Percentiles rank a stretch among this genome's conserved stretches.
Evolutionary conservation across 257 asterid species (phyloP).

Genomic region (Solanum megistacrolobum): DNA sequence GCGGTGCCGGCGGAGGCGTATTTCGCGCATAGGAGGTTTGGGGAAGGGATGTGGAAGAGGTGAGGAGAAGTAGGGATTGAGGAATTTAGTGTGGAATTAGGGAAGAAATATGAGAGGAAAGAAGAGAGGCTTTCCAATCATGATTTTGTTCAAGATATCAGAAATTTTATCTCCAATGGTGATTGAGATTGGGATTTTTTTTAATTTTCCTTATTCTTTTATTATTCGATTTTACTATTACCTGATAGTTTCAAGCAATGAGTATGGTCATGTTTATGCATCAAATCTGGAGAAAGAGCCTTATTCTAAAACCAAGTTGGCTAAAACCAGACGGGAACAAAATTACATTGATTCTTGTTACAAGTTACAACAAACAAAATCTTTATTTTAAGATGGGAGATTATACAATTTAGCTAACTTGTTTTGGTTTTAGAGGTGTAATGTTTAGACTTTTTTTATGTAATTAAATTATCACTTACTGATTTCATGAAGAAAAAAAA

Average conservation of each 20-base stretch:
- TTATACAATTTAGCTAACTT: not conserved
- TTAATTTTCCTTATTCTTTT: not conserved
- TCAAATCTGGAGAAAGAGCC: too few species aligned
- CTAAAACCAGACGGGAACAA: too few species aligned
- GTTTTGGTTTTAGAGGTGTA: not conserved
- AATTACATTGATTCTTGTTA: too few species aligned
- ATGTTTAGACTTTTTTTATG: not conserved
- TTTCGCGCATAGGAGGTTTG: constrained; percentile 50
- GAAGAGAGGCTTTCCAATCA: constrained; percentile 26
- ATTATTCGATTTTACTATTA: not conserved
- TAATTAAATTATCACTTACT: not conserved
- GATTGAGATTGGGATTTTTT: not conserved
- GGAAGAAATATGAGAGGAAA: constrained; percentile 33
- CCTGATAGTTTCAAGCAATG: not conserved
- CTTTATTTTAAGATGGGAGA: not conserved
- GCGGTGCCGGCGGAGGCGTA: constrained; percentile 33
- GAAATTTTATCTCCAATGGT: constrained; percentile 34
- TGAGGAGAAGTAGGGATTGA: constrained; percentile 39
- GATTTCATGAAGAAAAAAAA: not conserved
- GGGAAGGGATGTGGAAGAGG: constrained; percentile 54
- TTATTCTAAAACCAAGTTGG: too few species aligned
- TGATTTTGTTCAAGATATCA: constrained; percentile 25
- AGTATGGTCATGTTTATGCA: too few species aligned
- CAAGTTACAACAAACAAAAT: not conserved
- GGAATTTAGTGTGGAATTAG: constrained; percentile 40